Evolutionary conservation across 2,329 filamentous ascomycete species (phyloP).

Genomic region (Thielaviopsis punctulata): DNA sequence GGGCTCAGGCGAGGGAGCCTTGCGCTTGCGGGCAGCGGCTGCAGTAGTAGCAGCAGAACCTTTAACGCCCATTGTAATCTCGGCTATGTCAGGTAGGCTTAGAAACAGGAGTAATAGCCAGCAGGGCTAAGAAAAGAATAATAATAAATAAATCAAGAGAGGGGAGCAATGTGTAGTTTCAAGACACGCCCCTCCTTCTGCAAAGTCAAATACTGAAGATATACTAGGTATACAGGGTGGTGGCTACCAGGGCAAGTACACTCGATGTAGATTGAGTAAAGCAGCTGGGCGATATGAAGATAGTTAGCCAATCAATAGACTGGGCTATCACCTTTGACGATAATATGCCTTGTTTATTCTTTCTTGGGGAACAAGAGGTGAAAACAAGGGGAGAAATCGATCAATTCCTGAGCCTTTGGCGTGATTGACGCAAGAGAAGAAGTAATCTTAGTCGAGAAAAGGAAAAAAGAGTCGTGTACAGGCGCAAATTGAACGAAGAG

Average conservation of each 20-base stretch:
- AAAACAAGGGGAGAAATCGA: neutral
- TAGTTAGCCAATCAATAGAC: neutral
- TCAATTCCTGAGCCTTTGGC: neutral
- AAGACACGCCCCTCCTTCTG: neutral
- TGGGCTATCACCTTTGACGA: neutral
- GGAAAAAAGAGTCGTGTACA: no score
- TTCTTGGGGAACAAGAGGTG: neutral
- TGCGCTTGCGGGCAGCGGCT: constrained; percentile 39
- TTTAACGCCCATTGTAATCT: constrained; percentile 1
- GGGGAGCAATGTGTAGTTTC: neutral
- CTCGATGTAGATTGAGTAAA: neutral
- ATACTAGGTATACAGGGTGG: neutral
- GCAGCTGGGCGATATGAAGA: neutral
- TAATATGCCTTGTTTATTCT: neutral
- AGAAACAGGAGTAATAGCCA: neutral
- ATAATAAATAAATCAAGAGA: neutral
- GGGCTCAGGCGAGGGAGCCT: constrained; percentile 39
- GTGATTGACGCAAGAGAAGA: neutral
- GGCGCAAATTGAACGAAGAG: no score
- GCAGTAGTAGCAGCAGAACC: neutral
- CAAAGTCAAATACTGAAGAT: neutral
- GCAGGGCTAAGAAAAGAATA: neutral
- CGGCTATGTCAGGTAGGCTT: neutral
- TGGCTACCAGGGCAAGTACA: neutral
- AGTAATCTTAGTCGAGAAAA: neutral